Conservation (phyloP, 805 yeast genomes). For the Vanderwaltozyma yarrowii region DNA sequence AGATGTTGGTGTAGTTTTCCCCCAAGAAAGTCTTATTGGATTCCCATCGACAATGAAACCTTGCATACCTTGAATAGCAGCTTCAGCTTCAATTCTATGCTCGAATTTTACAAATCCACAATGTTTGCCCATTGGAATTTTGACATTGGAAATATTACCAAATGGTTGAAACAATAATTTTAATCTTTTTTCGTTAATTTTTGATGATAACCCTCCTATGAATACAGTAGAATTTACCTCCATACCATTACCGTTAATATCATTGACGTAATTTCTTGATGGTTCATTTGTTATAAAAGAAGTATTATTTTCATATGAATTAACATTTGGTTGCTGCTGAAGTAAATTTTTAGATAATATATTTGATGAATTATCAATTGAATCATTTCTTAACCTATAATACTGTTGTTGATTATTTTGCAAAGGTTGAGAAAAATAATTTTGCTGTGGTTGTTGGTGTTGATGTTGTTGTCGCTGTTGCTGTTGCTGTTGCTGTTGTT, state of each 20-base stretch:
- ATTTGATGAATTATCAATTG: background rate
- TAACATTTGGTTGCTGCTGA: too few species aligned
- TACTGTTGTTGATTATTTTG: background rate
- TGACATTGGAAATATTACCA: conserved; percentile 60
- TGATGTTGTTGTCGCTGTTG: too few species aligned
- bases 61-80: conserved; percentile 68
- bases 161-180: conserved; percentile 57
- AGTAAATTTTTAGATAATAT: background rate
- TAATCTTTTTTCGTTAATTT: conserved; percentile 49
- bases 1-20: conserved; percentile 30
- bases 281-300: too few species aligned
- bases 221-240: conserved; percentile 56
- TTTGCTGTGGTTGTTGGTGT: background rate
- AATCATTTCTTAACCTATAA: background rate
- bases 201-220: conserved; percentile 64
- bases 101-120: conserved; percentile 69
- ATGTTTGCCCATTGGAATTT: conserved; percentile 69
- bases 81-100: conserved; percentile 63
- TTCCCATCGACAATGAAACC: conserved; percentile 70
- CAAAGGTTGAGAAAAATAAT: background rate
- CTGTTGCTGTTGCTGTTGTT: too few species aligned
- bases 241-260: too few species aligned
- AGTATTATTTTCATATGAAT: too few species aligned
- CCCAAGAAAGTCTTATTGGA: conserved; percentile 69
- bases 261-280: too few species aligned